Evolutionary conservation across 495 filamentous ascomycete genomes (phyloP).

Genomic region (Astrocystis sublimbata): DNA sequence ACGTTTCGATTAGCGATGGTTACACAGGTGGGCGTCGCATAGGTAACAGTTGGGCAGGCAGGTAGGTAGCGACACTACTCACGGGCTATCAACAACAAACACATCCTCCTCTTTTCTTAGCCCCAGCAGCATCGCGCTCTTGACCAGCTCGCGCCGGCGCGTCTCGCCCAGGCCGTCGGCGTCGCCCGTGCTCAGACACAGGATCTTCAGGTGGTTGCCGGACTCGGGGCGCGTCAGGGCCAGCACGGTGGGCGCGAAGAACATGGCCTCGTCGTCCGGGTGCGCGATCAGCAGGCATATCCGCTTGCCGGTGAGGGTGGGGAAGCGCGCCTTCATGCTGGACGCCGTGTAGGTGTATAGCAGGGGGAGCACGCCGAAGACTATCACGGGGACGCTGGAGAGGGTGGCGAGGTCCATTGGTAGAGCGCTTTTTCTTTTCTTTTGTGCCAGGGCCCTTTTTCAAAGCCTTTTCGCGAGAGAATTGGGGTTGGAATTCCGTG

Average conservation of each 20-base stretch:
- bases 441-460: too few species aligned
- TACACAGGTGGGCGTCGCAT: neutral
- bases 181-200: constrained; percentile 88
- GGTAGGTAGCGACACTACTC: too few species aligned
- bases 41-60: neutral
- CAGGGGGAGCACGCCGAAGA: constrained; percentile 54
- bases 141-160: constrained; percentile 77
- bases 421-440: too few species aligned
- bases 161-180: constrained; percentile 83
- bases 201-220: constrained; percentile 88
- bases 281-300: constrained; percentile 93
- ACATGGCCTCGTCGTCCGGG: constrained; percentile 99
- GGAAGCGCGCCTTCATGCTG: constrained; percentile 59
- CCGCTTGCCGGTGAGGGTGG: constrained; percentile 71
- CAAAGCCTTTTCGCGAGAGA: too few species aligned
- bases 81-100: constrained; percentile 74
- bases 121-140: constrained; percentile 74
- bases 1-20: too few species aligned
- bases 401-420: constrained; percentile 34
- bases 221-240: constrained; percentile 69
- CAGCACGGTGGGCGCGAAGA: constrained; percentile 88
- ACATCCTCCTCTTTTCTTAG: constrained; percentile 72
- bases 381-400: constrained; percentile 34
- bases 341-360: constrained; percentile 63
- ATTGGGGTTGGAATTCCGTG: too few species aligned